Conservation (phyloP, 768 basidiomycete species). For the Clathrus columnatus region DNA sequence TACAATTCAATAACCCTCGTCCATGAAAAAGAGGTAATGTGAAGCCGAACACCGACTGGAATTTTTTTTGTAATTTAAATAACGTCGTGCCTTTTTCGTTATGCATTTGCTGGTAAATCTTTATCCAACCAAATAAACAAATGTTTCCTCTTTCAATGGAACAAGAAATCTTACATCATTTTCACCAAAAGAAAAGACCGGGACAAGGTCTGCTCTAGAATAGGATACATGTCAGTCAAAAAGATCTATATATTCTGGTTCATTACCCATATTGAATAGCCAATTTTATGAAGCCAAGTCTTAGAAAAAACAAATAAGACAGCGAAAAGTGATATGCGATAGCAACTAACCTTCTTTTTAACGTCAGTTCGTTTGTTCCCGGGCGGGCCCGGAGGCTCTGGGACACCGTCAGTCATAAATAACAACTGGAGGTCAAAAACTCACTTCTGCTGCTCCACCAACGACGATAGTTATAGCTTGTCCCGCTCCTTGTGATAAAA, state of each 20-base stretch:
- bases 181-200: slow-evolving; percentile 97
- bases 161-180: slow-evolving; percentile 65
- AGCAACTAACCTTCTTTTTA: slow-evolving; percentile 52
- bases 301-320: slow-evolving; percentile 16
- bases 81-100: slow-evolving; percentile 89
- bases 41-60: slow-evolving; percentile 90
- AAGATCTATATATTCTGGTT: no score
- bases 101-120: slow-evolving; percentile 97
- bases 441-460: slow-evolving; percentile 80
- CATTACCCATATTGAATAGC: slow-evolving; percentile 85
- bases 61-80: slow-evolving; percentile 80
- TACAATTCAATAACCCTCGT: slow-evolving; percentile 89
- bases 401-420: background rate
- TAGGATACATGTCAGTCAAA: no score
- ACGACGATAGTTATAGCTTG: slow-evolving; percentile 89
- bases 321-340: background rate
- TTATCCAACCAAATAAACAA: no score
- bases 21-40: slow-evolving; percentile 98
- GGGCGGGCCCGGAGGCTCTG: slow-evolving; percentile 81
- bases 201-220: slow-evolving; percentile 83
- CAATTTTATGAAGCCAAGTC: slow-evolving; percentile 91
- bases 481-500: slow-evolving; percentile 49
- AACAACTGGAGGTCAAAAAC: background rate
- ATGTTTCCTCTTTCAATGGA: no score
- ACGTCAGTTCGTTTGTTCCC: slow-evolving; percentile 88